Evolutionary conservation across 768 basidiomycete species (phyloP), one percentile per base, ranked within the genome.

Genomic region (Boletus vermiculosoides): DNA sequence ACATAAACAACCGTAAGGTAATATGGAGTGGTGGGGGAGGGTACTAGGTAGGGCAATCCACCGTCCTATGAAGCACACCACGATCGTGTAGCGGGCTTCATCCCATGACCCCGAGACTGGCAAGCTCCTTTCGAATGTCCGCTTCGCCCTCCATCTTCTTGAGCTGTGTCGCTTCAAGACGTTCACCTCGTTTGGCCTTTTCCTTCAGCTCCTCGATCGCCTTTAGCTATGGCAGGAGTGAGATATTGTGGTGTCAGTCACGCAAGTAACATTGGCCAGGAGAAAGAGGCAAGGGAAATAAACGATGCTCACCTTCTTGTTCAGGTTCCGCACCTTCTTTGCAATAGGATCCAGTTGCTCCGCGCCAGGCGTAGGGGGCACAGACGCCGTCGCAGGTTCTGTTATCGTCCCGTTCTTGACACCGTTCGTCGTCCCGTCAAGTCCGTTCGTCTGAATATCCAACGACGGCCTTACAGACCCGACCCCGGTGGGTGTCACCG

Each of bases 171-270:
- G 87, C 87, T 73, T 99, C 96, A 31, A 99, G 80, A 54, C 88
- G 83, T 71, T 98, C 95, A 1, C 97, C 96, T 36, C 90, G 83
- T 67, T 83, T 88, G 28, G 84, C 82, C 77, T 94, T 94, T 62
- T 91, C 92, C 77, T 98, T 98, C 49, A 99, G 84, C 67, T 98
- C 95, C 22, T 98, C 94, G 63, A 99, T 98, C n/a, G 96, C 96
- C 72, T 97, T 98, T 62, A 99, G 80, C 94, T 97, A 63, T 37
- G 54, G 7, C 22, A 34, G 28, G 20, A 18, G 4, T 6, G 42
- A 20, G 28, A 28, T 15, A 18, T 13, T 15, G 16, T 1, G 16
- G 59, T 13, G 33, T 34, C 33, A 56, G 41, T 41, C 50, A 22
- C 13, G 2, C 8, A 11, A 34, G 33, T 7, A 23, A 42, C 11